A percentile compares a stretch with the other conserved stretches of the same genome.
Conservation (phyloP, 2,329 filamentous ascomycete genomes). For the Purpureocillium lavendulum region DNA sequence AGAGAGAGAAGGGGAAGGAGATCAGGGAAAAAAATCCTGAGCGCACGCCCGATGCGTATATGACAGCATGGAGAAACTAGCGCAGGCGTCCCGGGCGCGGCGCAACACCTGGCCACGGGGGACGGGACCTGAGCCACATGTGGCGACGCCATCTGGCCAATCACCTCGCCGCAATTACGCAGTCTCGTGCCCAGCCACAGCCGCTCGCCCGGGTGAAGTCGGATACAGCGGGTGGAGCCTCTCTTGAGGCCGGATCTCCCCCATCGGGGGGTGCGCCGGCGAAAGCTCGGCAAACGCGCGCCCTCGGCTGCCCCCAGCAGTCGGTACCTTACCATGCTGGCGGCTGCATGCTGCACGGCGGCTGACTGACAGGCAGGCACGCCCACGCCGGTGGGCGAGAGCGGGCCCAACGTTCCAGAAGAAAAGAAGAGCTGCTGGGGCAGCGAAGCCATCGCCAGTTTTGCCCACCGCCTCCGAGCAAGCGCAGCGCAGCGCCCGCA, state of each 20-base stretch:
- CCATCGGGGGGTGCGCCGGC: slow-evolving; percentile 1
- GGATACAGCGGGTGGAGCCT: slow-evolving; percentile 11
- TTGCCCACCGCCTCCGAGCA: too few species aligned
- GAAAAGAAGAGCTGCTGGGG: neutral
- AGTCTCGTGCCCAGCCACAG: slow-evolving; percentile 10
- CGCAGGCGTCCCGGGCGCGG: slow-evolving; percentile 2
- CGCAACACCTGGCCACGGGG: slow-evolving; percentile 1
- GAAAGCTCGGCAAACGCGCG: slow-evolving; percentile 12
- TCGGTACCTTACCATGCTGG: too few species aligned
- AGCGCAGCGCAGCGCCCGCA: too few species aligned
- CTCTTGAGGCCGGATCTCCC: neutral
- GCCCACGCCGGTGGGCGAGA: too few species aligned
- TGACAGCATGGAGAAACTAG: slow-evolving; percentile 28
- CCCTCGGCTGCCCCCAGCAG: too few species aligned
- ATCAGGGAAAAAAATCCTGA: slow-evolving; percentile 15
- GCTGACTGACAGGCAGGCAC: too few species aligned
- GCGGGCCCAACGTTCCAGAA: too few species aligned
- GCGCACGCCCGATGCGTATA: slow-evolving; percentile 24
- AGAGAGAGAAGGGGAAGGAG: slow-evolving; percentile 10
- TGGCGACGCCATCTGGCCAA: slow-evolving; percentile 27
- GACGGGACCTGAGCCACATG: slow-evolving; percentile 19
- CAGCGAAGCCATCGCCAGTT: too few species aligned
- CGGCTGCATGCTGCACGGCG: too few species aligned
- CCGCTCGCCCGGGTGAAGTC: slow-evolving; percentile 24
- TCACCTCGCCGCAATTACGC: slow-evolving; percentile 24